Base-by-base conservation (phyloP, 345 rosid genomes). In the Populus nigra region DNA sequence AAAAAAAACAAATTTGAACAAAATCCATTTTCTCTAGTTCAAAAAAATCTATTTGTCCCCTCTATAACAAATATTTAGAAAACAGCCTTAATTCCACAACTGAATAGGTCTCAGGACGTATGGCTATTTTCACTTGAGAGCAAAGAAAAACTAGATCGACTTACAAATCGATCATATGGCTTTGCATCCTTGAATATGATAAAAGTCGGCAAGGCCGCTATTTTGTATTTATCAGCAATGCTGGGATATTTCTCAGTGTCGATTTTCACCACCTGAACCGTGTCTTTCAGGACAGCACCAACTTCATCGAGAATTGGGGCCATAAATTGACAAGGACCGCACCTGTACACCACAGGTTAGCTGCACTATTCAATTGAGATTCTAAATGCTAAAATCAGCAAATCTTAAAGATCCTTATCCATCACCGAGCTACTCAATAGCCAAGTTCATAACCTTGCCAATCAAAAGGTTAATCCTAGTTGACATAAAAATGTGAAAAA, bases 281-380 rank as follows among this genome's bases (percentile, higher is more conserved):
- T 88, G 81, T 94, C 95, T 77, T 88, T 89, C 72, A 94, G 80
- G 27, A 86, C 81, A 68, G 76, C 78, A 84, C 94, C 81, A 65
- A 94, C 97, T 88, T 93, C 90, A 73, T 86, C 74, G 20, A 94
- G 95, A 84, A 93, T 77, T 3, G 98, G 95, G 80, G 86, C 89
- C 98, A 94, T 94, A 82, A 89, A 84, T 79, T 94, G 94, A 65
- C 98, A 94, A 72, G 98, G 98, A 62, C 98, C 98, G 70, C 98
- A 94, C 98, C 98, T 93, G 85, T 72, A 80, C 78, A 85, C 13
- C 78, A 74, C 57, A 69, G 11, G 33, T 57, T 38, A 55, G 29
- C 25, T 31, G 33, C 33, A 31, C 13, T 36, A 25, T 69, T 57
- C 27, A 57, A 38, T 3, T 17, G 53, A 43, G 62, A 16, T 68